Percentiles rank a stretch among this genome's conserved stretches.
Conservation (phyloP, 2,329 filamentous ascomycete species). For the Thielaviopsis punctulata region DNA sequence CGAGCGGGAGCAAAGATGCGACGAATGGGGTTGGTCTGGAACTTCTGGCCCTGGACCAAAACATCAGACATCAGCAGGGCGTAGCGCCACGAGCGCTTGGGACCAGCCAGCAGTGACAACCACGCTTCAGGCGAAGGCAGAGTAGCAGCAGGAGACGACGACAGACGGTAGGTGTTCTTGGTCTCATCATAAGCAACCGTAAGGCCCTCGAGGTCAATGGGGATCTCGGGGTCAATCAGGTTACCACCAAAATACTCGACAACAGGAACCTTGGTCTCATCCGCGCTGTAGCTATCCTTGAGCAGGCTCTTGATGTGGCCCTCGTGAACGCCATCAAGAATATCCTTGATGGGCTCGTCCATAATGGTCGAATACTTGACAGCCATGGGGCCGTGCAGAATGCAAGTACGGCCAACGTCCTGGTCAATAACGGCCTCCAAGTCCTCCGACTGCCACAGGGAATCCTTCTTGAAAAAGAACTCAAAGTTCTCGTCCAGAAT, state of each 20-base stretch:
- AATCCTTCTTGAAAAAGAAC: slow-evolving; percentile 99
- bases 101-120: slow-evolving; percentile 75
- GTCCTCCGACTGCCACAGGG: slow-evolving; percentile 96
- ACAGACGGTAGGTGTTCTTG: slow-evolving; percentile 74
- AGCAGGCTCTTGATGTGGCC: slow-evolving; percentile 69
- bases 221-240: slow-evolving; percentile 52
- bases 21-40: slow-evolving; percentile 90
- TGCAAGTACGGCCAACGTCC: slow-evolving; percentile 90
- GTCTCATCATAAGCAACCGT: slow-evolving; percentile 60
- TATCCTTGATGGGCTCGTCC: slow-evolving; percentile 89
- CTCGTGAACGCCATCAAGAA: slow-evolving; percentile 78
- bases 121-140: slow-evolving; percentile 70
- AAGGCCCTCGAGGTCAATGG: slow-evolving; percentile 69
- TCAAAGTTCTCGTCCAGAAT: slow-evolving; percentile 94
- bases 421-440: slow-evolving; percentile 88
- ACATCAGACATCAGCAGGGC: slow-evolving; percentile 88
- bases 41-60: slow-evolving; percentile 87
- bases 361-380: slow-evolving; percentile 77
- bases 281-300: slow-evolving; percentile 60
- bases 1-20: slow-evolving; percentile 75
- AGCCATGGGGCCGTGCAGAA: slow-evolving; percentile 86
- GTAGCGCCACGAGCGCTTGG: slow-evolving; percentile 79
- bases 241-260: slow-evolving; percentile 95
- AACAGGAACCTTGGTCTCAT: slow-evolving; percentile 58
- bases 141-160: slow-evolving; percentile 52